Percentiles rank a stretch among this genome's conserved stretches.
These are phyloP conservation scores for Hypoxylon crocopeplum DNA, from an alignment of 495 filamentous ascomycete species.

Conservation along the genomic window DNA sequence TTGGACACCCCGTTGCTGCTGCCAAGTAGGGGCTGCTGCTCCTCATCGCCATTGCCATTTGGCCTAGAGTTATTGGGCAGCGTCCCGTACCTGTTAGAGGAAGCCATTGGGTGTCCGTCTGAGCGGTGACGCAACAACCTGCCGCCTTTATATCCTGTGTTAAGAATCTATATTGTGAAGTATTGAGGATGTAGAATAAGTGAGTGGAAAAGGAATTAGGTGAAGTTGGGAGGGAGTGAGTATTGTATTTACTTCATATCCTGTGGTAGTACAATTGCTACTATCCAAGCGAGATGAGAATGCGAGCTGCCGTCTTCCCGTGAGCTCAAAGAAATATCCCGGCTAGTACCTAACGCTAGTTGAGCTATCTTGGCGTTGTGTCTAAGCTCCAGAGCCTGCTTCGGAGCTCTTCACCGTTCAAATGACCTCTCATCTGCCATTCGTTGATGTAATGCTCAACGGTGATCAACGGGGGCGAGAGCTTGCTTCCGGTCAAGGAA, in stretches of 20 bases:
- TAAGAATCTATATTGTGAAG: too few relatives aligned
- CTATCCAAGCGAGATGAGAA: conserved; percentile 1
- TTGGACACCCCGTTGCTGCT: conserved; percentile 15
- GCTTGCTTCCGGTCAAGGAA: conserved; percentile 3
- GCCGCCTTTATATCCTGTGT: not conserved
- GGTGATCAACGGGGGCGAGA: not conserved
- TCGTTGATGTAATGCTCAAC: conserved; percentile 3
- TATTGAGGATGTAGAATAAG: not conserved
- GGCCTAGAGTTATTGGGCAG: conserved; percentile 13
- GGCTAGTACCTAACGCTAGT: not conserved
- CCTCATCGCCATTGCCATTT: conserved; percentile 40
- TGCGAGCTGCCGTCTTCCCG: conserved; percentile 1
- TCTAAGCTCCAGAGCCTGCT: not conserved
- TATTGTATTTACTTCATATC: too few relatives aligned
- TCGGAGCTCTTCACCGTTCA: too few relatives aligned
- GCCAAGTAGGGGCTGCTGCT: conserved; percentile 49
- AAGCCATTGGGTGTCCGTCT: conserved; percentile 14
- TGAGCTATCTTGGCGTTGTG: not conserved
- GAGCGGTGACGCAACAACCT: not conserved
- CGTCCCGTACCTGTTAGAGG: conserved; percentile 32
- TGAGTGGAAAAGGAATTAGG: not conserved
- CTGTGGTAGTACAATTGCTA: not conserved
- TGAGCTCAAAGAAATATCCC: not conserved
- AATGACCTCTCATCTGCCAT: conserved; percentile 5
- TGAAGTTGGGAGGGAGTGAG: not conserved